Evolutionary conservation across 306 rosid species (phyloP).

Genomic region (Malus sieversii): DNA sequence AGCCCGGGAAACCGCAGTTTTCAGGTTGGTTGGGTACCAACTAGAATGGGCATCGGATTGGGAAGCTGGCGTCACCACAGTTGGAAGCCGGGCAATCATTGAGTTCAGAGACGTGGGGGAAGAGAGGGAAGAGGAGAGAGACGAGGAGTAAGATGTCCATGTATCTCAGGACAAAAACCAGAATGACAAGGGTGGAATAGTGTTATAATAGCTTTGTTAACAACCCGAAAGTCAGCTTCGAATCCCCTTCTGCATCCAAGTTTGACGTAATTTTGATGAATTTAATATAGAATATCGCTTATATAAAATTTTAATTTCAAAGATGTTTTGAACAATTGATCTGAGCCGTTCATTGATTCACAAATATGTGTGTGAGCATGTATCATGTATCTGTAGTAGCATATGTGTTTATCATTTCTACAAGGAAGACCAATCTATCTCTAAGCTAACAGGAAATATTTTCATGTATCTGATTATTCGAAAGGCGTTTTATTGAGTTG

Average conservation of each 20-base stretch:
- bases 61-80: slow-evolving; percentile 26
- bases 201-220: too few relatives aligned
- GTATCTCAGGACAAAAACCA: slow-evolving; percentile 13
- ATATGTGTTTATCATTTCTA: background rate
- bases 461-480: background rate
- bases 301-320: background rate
- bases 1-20: slow-evolving; percentile 61
- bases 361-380: background rate
- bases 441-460: background rate
- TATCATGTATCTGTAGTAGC: background rate
- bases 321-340: too few relatives aligned
- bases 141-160: slow-evolving; percentile 29
- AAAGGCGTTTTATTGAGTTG: background rate
- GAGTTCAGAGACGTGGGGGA: slow-evolving; percentile 20
- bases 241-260: too few relatives aligned
- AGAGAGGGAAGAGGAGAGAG: slow-evolving; percentile 23
- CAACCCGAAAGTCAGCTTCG: too few relatives aligned
- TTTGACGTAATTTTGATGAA: too few relatives aligned
- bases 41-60: slow-evolving; percentile 59
- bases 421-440: background rate
- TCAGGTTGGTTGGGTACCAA: slow-evolving; percentile 18
- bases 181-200: background rate
- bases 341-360: background rate
- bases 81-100: slow-evolving; percentile 27
- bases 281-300: background rate